Base-by-base conservation (phyloP, 352 stramenopile genomes). In the Globisporangium cystogenes region DNA sequence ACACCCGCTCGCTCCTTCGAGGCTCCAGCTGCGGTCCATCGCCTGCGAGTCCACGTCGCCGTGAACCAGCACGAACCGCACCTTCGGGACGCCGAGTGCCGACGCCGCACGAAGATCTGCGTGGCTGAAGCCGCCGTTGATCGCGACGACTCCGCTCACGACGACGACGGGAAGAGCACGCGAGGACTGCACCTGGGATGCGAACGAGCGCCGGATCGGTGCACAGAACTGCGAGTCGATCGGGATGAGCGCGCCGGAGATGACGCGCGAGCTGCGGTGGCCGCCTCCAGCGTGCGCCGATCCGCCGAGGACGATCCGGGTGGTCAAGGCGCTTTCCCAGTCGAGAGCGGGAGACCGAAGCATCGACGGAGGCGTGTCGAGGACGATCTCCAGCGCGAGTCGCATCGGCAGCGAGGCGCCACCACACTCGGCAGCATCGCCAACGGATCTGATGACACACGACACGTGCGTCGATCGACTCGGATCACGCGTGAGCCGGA, bases 331-430 rank as follows among this genome's bases (percentile, higher is more conserved):
- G 12, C n/a, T 46, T 20, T 51, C 36, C 10, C 46, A 15, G 27
- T 14, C 14, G n/a, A 48, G 49, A 12, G 14, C 15, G 12, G 26
- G 11, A 21, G 21, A 27, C 4, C 8, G 1, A 4, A 40, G 18
- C 33, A 18, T 15, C 8, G 21, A 44, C 5, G 11, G 24, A 7
- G 15, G 20, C 29, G 26, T 35, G 23, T 6, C 45, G 14, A n/a
- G 23, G 5, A 62, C 24, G n/a, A 58, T 43, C 15, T 57, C 55
- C 10, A 58, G 23, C 18, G 56, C 56, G 20, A 62, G 43, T 20
- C 37, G 40, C 56, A 53, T 62, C 16, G 56, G 18, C n/a, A 58
- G 16, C n/a, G 49, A 48, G 1, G 48, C 41, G 16, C 14, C 23
- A 39, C n/a, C 1, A 5, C 26, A 6, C 11, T 14, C 12, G 14